Evolutionary conservation across 2,329 filamentous ascomycete genomes (phyloP).

Genomic region (Xylariales sp.): DNA sequence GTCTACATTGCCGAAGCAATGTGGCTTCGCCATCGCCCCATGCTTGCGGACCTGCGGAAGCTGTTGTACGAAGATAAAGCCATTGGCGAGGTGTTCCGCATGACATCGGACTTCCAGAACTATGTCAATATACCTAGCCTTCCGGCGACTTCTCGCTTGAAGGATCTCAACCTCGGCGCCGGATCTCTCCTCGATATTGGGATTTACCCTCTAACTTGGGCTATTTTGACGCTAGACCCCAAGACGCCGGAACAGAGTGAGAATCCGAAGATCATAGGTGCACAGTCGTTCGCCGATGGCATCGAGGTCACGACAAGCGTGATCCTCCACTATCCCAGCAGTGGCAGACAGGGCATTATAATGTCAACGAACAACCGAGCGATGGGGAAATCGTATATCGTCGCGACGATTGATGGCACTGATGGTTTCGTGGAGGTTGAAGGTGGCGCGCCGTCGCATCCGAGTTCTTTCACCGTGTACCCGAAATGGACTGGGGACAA

Average conservation of each 20-base stretch:
- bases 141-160: slow-evolving; percentile 26
- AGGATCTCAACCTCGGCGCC: slow-evolving; percentile 34
- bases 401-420: slow-evolving; percentile 37
- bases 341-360: slow-evolving; percentile 35
- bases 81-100: slow-evolving; percentile 33
- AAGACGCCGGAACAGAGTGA: slow-evolving; percentile 21
- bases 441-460: slow-evolving; percentile 27
- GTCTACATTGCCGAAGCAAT: slow-evolving; percentile 43
- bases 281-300: slow-evolving; percentile 30
- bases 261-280: slow-evolving; percentile 30
- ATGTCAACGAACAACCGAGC: slow-evolving; percentile 31
- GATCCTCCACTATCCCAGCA: slow-evolving; percentile 34
- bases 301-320: slow-evolving; percentile 31
- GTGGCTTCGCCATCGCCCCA: slow-evolving; percentile 39
- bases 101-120: slow-evolving; percentile 35
- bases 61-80: slow-evolving; percentile 34
- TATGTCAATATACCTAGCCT: slow-evolving; percentile 29
- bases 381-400: slow-evolving; percentile 16
- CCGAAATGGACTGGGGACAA: slow-evolving; percentile 21
- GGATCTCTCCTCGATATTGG: slow-evolving; percentile 39
- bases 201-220: slow-evolving; percentile 39
- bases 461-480: slow-evolving; percentile 31
- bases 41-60: slow-evolving; percentile 29
- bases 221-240: slow-evolving; percentile 28
- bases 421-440: slow-evolving; percentile 32